Evolutionary conservation across 2,329 filamentous ascomycete genomes (phyloP), one percentile per base, ranked within the genome.

Genomic region (Phyllosticta citribraziliensis): DNA sequence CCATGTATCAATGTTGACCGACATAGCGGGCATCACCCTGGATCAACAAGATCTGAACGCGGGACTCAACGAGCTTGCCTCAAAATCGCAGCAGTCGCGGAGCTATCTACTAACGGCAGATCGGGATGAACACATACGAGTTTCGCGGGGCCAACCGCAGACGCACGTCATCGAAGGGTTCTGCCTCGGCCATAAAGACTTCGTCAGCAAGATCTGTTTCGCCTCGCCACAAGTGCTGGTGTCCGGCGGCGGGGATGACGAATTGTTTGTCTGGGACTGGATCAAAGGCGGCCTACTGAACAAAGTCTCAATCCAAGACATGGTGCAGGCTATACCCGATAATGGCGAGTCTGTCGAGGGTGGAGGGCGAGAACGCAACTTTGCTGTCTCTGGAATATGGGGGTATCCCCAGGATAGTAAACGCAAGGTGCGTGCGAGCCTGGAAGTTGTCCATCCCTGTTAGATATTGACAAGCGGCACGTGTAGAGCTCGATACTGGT

Each of bases 1-100:
- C 12, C 94, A 99, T 74, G 94, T 99, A 14, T 97, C 93, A 0
- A 89, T 97, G 84, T 83, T 99, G 56, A 97, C 92, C 1, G 87
- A 90, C 68, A 72, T 97, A 57, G 74, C 79, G 2, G 78, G 84
- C 52, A 80, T 79, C 5, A 76, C 75, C n/a, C 70, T 79, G 69
- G 70, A 79, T 65, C 64, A 76, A 66, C 63, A 85, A 63, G 72
- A 72, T 19, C 73, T 56, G n/a, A 53, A 53, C 17, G 52, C 27
- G 3, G 55, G 55, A 54, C 14, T 50, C 50, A 22, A 55, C n/a
- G 55, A 17, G n/a, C n/a, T 33, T 35, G 51, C 20, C 20, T 33
- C 60, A 55, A 20, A 12, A 19, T 27, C 19, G 17, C n/a, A 22
- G 33, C 24, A 73, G 47, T 66, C 70, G n/a, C 79, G 80, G 59